phyloP scores from a whole-genome alignment of 768 basidiomycete species.

The Fomitopsis serialis region DNA sequence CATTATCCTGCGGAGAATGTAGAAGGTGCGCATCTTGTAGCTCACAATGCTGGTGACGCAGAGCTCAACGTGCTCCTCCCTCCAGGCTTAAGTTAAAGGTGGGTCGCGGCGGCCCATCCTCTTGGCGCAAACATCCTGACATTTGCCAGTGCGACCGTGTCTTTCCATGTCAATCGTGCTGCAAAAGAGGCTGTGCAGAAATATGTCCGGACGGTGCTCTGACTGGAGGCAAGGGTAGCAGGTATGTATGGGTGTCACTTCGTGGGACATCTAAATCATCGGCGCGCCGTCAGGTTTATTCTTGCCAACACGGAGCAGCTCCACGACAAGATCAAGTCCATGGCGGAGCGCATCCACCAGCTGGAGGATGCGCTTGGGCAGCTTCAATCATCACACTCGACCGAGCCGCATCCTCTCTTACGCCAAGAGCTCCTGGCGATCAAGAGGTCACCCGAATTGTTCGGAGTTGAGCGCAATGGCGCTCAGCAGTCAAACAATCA shows the following conservation, averaged over 20 bases:
- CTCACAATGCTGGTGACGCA: no score
- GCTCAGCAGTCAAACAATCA: constrained; percentile 1
- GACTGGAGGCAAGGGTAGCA: constrained; percentile 72
- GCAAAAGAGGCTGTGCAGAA: constrained; percentile 30
- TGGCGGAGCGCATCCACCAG: constrained; percentile 57
- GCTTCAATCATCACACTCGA: constrained; percentile 43
- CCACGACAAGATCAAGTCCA: constrained; percentile 61
- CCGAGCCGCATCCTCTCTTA: constrained; percentile 51
- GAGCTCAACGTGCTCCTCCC: background rate
- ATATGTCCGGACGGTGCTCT: constrained; percentile 41
- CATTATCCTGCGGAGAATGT: constrained; percentile 67
- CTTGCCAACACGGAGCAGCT: constrained; percentile 69
- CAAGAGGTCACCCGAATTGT: constrained; percentile 62
- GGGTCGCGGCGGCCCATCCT: constrained; percentile 23
- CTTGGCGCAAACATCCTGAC: constrained; percentile 57
- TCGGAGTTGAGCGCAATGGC: constrained; percentile 22
- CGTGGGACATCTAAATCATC: constrained; percentile 45
- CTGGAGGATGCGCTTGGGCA: constrained; percentile 60
- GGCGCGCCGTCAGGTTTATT: constrained; percentile 44
- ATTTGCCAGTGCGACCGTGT: constrained; percentile 44
- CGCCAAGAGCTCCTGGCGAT: constrained; percentile 49
- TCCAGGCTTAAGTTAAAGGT: constrained; percentile 65
- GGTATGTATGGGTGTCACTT: constrained; percentile 34
- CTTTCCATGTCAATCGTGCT: constrained; percentile 50
- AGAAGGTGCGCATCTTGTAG: constrained; percentile 38